These are phyloP conservation scores for Aspergillus baeticus DNA, from an alignment of 495 filamentous ascomycete genomes.

Conservation along the genomic window DNA sequence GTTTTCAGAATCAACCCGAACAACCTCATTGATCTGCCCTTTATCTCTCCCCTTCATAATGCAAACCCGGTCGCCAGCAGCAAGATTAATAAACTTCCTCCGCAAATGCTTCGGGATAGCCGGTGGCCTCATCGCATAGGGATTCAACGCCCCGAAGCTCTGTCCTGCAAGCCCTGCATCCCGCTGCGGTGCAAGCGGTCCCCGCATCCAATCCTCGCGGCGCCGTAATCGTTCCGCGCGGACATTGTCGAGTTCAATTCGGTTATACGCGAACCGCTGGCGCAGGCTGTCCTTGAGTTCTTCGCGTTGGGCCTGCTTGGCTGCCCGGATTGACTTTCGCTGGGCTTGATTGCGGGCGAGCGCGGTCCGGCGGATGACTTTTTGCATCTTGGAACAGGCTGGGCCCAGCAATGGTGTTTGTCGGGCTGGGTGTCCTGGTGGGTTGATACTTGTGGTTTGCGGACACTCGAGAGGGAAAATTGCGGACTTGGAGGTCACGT, in stretches of 20 bases:
- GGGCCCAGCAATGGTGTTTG: slow-evolving; percentile 32
- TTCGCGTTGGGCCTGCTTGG: slow-evolving; percentile 36
- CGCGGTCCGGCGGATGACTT: slow-evolving; percentile 66
- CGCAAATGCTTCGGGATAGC: slow-evolving; percentile 45
- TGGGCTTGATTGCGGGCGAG: slow-evolving; percentile 64
- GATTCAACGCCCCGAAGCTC: slow-evolving; percentile 50
- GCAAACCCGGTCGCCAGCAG: slow-evolving; percentile 72
- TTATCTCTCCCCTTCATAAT: slow-evolving; percentile 71
- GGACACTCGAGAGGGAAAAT: slow-evolving; percentile 2
- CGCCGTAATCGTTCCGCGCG: slow-evolving; percentile 33
- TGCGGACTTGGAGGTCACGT: slow-evolving; percentile 7
- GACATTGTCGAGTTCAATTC: slow-evolving; percentile 27
- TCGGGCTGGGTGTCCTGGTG: not conserved
- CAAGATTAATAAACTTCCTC: slow-evolving; percentile 61
- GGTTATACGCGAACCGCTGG: slow-evolving; percentile 34
- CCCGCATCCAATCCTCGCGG: slow-evolving; percentile 73
- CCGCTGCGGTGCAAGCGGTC: slow-evolving; percentile 70
- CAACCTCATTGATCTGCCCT: slow-evolving; percentile 75
- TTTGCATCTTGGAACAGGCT: slow-evolving; percentile 60
- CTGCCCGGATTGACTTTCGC: slow-evolving; percentile 42
- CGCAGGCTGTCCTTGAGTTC: slow-evolving; percentile 33
- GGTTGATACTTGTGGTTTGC: not conserved
- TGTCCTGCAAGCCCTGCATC: slow-evolving; percentile 54
- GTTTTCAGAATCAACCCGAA: slow-evolving; percentile 50
- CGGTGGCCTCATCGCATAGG: slow-evolving; percentile 34